Conservation (phyloP, 257 asterid genomes). For the Rubia yunnanensis region DNA sequence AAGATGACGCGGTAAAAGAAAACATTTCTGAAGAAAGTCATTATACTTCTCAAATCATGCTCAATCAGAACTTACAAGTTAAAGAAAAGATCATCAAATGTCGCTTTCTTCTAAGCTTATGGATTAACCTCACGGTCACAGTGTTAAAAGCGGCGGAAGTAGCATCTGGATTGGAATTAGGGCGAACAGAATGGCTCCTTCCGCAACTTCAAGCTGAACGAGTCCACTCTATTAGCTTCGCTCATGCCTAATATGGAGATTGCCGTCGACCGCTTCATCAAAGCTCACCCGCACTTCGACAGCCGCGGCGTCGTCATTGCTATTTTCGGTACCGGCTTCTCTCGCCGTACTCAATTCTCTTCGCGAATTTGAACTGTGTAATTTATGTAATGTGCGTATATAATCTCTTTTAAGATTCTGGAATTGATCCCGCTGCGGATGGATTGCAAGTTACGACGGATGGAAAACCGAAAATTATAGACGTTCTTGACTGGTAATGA, state of each 20-base stretch:
- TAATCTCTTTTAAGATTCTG: constrained; percentile 68
- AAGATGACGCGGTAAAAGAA: too few relatives aligned
- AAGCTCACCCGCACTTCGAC: constrained; percentile 68
- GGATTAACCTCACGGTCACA: too few relatives aligned
- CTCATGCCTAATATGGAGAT: constrained; percentile 93
- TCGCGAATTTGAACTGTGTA: not conserved
- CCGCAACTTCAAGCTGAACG: constrained; percentile 57
- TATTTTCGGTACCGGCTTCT: constrained; percentile 50
- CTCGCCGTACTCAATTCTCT: not conserved
- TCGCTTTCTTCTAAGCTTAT: too few relatives aligned
- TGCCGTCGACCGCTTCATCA: constrained; percentile 81
- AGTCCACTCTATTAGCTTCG: constrained; percentile 71
- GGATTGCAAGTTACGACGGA: constrained; percentile 80
- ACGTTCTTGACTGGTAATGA: constrained; percentile 84
- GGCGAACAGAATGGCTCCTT: constrained; percentile 67
- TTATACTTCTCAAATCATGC: too few relatives aligned
- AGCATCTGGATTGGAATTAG: constrained; percentile 3
- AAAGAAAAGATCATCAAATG: too few relatives aligned
- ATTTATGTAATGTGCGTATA: not conserved
- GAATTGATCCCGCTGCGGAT: constrained; percentile 95
- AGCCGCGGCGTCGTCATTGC: constrained; percentile 90
- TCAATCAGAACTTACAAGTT: too few relatives aligned
- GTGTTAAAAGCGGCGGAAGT: not conserved
- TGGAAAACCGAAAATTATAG: constrained; percentile 85
- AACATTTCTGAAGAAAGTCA: too few relatives aligned